Base-by-base conservation (phyloP, 208 protist genomes). In the Trypanosoma caninum region DNA sequence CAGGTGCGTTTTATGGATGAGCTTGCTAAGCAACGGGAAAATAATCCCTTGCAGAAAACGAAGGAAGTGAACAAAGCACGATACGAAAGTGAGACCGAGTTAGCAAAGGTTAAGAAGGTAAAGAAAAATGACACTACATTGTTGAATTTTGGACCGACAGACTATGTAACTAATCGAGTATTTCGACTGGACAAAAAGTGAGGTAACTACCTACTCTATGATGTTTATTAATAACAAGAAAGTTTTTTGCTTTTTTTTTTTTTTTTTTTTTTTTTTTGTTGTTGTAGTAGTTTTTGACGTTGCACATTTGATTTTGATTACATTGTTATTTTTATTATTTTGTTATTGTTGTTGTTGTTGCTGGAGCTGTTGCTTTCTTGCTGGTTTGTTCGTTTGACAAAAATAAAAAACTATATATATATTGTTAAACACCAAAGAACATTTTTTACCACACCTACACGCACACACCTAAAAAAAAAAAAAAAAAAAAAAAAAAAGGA, bases 1-100 rank as follows among this genome's bases (percentile, higher is more conserved):
- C 84, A 96, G 57, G 77, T 91, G 18, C 80, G 70, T 22, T 89
- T 87, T 46, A 86, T 96, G 53, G 77, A 89, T 31, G 66, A 91
- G 18, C 41, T 72, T 42, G 59, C 56, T 1, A 23, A 67, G 27
- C 27, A 65, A 38, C 65, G 65, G 20, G 27, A 10, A 28, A 6
- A 18, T 4, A 22, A 52, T 38, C 14, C 22, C 20, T 23, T 23
- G 5, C 28, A 20, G 4, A 30, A 40, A 50, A 16, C 3, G n/a
- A n/a, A 34, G 14, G 4, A 2, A n/a, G 31, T 37, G 16, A 8
- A 30, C 1, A 33, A 20, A 7, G 0, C 40, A 22, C 33, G 57
- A 2, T 59, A 59, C 35, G 22, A 54, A 34, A 30, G 25, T 74
- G 42, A 68, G 45, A 45, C 74, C 40, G n/a, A 38, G 52, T 65